Evolutionary conservation across 176 grass and related monocot genomes (phyloP).

Genomic region (Chloris gayana): DNA sequence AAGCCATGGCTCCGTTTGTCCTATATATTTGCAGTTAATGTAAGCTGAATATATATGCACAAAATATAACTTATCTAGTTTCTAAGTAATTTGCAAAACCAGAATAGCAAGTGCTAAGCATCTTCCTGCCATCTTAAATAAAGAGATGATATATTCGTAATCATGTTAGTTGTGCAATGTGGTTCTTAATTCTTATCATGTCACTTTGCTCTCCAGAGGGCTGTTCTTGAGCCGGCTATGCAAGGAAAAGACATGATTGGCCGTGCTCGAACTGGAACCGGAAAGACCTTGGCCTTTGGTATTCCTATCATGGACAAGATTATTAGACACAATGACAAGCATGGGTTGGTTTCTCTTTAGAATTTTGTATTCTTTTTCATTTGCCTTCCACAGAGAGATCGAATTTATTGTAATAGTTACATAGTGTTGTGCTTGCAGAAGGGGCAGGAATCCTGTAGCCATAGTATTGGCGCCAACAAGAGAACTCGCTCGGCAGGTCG

Average conservation of each 20-base stretch:
- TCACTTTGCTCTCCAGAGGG: slow-evolving; percentile 53
- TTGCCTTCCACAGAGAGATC: slow-evolving; percentile 7
- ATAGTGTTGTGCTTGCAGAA: slow-evolving; percentile 52
- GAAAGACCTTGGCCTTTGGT: slow-evolving; percentile 97
- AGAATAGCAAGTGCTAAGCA: neutral
- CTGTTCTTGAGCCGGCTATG: slow-evolving; percentile 98
- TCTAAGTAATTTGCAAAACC: slow-evolving; percentile 3
- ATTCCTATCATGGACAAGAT: slow-evolving; percentile 96
- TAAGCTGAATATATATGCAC: too few relatives aligned
- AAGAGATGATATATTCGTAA: neutral
- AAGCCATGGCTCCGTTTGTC: neutral
- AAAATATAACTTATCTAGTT: neutral
- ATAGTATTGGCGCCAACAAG: slow-evolving; percentile 91
- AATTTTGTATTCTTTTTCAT: neutral
- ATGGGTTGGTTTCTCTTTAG: slow-evolving; percentile 73
- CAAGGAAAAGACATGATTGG: slow-evolving; percentile 95
- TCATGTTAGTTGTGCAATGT: neutral
- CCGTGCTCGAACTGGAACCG: slow-evolving; percentile 86
- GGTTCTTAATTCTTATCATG: neutral
- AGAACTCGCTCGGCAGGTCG: slow-evolving; percentile 94
- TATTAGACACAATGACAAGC: slow-evolving; percentile 69
- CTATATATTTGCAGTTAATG: too few relatives aligned
- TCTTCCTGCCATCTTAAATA: slow-evolving; percentile 4
- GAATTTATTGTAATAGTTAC: slow-evolving; percentile 44
- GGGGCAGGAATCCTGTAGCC: slow-evolving; percentile 79